Conservation (phyloP, 305 asterid genomes). For the Fraxinus latifolia region DNA sequence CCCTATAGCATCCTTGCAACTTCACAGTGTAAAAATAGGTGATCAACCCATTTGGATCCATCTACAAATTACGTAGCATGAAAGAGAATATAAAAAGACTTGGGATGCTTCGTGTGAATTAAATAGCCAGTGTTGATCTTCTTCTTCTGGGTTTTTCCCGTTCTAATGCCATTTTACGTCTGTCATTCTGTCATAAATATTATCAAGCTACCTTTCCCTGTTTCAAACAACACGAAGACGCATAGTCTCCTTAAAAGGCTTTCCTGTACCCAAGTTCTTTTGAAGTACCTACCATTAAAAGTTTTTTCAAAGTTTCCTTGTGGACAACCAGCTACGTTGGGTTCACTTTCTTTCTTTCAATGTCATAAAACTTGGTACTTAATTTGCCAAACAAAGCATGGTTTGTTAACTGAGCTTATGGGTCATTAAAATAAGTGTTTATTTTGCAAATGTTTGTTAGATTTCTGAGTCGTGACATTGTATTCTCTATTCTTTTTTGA, state of each 20-base stretch:
- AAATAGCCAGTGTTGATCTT: neutral
- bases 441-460: neutral
- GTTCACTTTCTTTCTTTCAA: neutral
- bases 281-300: neutral
- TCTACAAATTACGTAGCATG: neutral
- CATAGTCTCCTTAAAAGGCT: neutral
- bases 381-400: neutral
- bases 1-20: neutral
- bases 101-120: neutral
- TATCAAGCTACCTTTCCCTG: neutral
- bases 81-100: neutral
- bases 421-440: neutral
- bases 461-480: neutral
- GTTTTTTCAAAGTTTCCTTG: neutral
- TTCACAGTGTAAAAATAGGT: neutral
- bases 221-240: neutral
- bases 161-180: neutral
- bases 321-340: neutral
- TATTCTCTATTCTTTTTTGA: slow-evolving; percentile 1
- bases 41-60: neutral
- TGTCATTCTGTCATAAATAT: slow-evolving; percentile 6
- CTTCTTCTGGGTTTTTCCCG: neutral
- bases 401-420: neutral
- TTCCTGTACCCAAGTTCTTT: neutral
- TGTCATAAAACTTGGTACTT: slow-evolving; percentile 5